phyloP scores from a whole-genome alignment of 768 basidiomycete species.

The Terana coerulea region DNA sequence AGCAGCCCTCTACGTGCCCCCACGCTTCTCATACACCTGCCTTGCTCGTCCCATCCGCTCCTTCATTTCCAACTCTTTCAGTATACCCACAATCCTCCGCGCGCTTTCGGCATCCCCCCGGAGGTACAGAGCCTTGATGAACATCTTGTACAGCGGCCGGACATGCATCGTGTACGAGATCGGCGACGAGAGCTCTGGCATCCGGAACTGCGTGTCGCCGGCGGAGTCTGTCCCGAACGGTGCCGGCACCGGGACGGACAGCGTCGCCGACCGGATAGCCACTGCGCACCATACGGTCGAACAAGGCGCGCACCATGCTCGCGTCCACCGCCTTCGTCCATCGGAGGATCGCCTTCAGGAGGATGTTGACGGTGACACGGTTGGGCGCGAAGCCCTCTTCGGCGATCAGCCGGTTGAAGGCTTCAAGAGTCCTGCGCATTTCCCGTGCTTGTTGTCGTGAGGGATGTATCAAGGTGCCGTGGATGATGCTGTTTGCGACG shows the following conservation, averaged over 20 bases:
- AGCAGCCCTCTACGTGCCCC: too few species aligned
- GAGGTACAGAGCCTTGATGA: constrained; percentile 60
- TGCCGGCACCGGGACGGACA: constrained; percentile 9
- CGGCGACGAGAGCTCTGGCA: constrained; percentile 37
- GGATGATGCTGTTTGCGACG: constrained; percentile 57
- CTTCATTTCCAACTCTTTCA: constrained; percentile 32
- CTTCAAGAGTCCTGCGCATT: constrained; percentile 37
- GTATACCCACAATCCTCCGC: constrained; percentile 47
- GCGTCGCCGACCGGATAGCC: constrained; percentile 47
- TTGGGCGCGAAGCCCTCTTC: constrained; percentile 55
- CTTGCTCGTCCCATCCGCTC: not conserved
- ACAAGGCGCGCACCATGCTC: constrained; percentile 47
- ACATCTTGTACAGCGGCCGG: constrained; percentile 69
- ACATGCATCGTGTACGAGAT: constrained; percentile 57
- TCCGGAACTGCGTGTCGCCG: not conserved
- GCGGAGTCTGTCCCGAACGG: constrained; percentile 41
- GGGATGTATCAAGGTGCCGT: constrained; percentile 31
- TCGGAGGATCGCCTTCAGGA: constrained; percentile 55
- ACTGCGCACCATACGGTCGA: constrained; percentile 56
- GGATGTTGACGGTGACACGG: constrained; percentile 65
- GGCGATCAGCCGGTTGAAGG: constrained; percentile 40
- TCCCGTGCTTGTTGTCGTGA: constrained; percentile 33
- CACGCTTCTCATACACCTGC: not conserved
- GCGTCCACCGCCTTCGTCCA: constrained; percentile 45
- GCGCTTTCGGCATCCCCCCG: constrained; percentile 54